phyloP scores from a whole-genome alignment of 495 filamentous ascomycete genomes.

The Aspergillus steynii region DNA sequence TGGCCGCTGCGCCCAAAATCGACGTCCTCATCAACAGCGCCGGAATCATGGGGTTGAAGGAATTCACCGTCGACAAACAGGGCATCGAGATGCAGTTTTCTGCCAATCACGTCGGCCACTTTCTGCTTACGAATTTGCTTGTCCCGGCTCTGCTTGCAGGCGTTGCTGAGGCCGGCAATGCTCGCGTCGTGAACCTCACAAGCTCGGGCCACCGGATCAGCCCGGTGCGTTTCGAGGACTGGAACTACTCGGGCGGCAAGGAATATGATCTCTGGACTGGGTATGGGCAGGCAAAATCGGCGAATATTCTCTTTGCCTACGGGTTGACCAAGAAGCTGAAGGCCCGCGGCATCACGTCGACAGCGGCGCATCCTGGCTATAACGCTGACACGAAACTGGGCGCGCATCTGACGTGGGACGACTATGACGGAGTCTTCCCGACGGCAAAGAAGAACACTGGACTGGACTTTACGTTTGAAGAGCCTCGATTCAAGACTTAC shows the following conservation, averaged over 20 bases:
- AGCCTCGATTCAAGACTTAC: not conserved
- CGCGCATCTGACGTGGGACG: not conserved
- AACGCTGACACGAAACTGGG: not conserved
- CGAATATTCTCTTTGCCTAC: conserved; percentile 5
- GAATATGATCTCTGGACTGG: conserved; percentile 5
- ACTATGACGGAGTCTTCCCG: not conserved
- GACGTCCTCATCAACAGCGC: conserved; percentile 8
- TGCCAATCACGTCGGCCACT: not conserved
- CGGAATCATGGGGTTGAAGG: conserved; percentile 4
- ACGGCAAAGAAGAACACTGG: not conserved
- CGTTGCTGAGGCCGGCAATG: not conserved
- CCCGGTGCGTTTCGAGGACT: conserved; percentile 2
- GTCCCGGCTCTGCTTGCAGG: not conserved
- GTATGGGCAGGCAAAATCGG: not conserved
- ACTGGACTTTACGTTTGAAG: not conserved
- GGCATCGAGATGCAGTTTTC: conserved; percentile 2
- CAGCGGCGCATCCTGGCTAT: not conserved
- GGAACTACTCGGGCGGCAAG: conserved; percentile 1
- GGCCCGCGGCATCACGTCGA: not conserved
- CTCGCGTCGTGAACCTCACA: conserved; percentile 4
- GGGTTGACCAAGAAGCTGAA: conserved; percentile 1
- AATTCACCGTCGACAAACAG: conserved; percentile 6
- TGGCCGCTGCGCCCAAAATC: conserved; percentile 2
- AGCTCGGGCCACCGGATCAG: conserved; percentile 3
- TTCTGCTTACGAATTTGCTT: not conserved